Base-by-base conservation (phyloP, 495 filamentous ascomycete species). In the Hypoxylon rickii region DNA sequence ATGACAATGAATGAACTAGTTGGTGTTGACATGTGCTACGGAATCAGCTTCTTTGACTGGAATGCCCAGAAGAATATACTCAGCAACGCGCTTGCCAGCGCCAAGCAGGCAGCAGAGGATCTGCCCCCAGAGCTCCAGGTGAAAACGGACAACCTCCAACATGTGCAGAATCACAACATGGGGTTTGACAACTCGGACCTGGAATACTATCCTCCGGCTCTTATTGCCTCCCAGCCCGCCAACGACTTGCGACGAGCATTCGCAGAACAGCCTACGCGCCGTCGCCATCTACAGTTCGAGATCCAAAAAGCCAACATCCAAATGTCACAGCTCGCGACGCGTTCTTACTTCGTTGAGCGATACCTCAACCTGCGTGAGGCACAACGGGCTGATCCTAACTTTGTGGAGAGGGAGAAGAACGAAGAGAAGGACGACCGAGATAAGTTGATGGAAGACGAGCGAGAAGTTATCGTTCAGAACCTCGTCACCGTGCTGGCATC, bases 271-370 rank as follows among this genome's bases (percentile, higher is more conserved):
- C 68, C 68, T 8, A 49, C 59, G 21, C 71, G 75, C n/a, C 76
- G 79, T 3, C 74, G 77, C 7, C 73, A 77, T 3, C 75, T 91
- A 1, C 89, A 92, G 41, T 87, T 83, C 44, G 88, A 94, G 61
- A 92, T 95, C 17, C 89, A 95, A 64, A 92, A 90, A 62, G 84
- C 84, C 16, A 93, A 92, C 58, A 87, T 96, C 18, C 87, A 90
- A 55, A 82, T 83, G 5, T 88, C 83, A 37, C 85, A 89, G 59
- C 73, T 96, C 1, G 82, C 81, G 2, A 91, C 88, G 1, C 80
- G 90, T 16, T 89, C 86, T 0, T 90, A 86, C 62, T 79, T 90
- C n/a, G 86, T 93, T 1, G 88, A 95, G 56, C 89, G 88, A 60
- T 94, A 90, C 63, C 87, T 85, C 69, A 83, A 77, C 60, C 73